Evolutionary conservation across 129 eudicot species (phyloP).

Genomic region (Tagetes patula): DNA sequence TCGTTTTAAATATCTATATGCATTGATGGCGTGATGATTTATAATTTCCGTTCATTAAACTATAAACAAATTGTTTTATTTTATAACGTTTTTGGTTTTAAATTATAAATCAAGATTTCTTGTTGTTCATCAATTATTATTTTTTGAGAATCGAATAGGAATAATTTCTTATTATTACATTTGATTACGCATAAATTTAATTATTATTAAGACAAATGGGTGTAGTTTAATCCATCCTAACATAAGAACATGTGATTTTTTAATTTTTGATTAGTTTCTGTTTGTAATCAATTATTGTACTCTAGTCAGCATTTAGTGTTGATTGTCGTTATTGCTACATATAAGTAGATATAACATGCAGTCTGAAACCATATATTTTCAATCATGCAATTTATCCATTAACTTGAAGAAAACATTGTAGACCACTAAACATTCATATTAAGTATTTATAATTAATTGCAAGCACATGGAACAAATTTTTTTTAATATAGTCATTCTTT

Average conservation of each 20-base stretch:
- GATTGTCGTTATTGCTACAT: not conserved
- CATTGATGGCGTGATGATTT: not conserved
- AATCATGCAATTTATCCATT: not conserved
- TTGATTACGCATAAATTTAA: not conserved
- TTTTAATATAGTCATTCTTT: no score
- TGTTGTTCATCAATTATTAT: not conserved
- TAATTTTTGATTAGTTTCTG: not conserved
- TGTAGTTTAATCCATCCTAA: not conserved
- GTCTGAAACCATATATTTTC: not conserved
- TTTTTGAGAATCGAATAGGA: not conserved
- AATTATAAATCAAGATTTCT: not conserved
- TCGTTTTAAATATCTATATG: no score
- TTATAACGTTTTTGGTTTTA: not conserved
- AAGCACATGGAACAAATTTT: no score
- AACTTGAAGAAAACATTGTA: no score
- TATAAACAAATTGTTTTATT: not conserved
- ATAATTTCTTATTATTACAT: not conserved
- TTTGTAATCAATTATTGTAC: not conserved
- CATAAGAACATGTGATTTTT: conserved; percentile 1
- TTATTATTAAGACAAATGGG: not conserved
- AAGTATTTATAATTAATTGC: no score
- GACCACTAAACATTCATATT: no score
- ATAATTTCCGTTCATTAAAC: not conserved
- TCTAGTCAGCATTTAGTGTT: not conserved
- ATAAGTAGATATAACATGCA: not conserved